A percentile compares a stretch with the other conserved stretches of the same genome.
phyloP scores from a whole-genome alignment of 371 early-diverging fungal genomes.

The Conidiobolus incongruus region DNA sequence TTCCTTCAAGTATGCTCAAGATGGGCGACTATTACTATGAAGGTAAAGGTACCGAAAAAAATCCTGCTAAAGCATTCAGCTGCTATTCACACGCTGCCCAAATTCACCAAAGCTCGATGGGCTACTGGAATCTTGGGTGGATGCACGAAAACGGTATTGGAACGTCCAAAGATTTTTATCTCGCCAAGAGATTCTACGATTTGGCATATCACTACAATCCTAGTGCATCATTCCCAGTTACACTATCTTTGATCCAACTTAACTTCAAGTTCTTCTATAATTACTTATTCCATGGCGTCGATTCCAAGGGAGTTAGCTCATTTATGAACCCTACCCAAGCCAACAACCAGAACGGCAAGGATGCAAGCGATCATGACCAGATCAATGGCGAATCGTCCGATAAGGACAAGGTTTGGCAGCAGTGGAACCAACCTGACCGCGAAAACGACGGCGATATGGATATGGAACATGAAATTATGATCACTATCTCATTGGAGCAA shows the following conservation, averaged over 20 bases:
- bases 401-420: not conserved
- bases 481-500: slow-evolving; percentile 19
- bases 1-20: slow-evolving; percentile 70
- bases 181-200: slow-evolving; percentile 87
- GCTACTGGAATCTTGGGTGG: slow-evolving; percentile 92
- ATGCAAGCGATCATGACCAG: not conserved
- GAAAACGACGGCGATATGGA: not conserved
- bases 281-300: slow-evolving; percentile 28
- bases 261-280: slow-evolving; percentile 39
- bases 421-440: not conserved
- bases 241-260: slow-evolving; percentile 49
- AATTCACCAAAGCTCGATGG: slow-evolving; percentile 44
- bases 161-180: slow-evolving; percentile 62
- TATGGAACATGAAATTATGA: slow-evolving; percentile 2
- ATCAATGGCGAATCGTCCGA: not conserved
- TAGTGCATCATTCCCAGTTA: slow-evolving; percentile 60
- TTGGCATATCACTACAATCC: slow-evolving; percentile 40
- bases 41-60: slow-evolving; percentile 47
- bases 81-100: slow-evolving; percentile 78
- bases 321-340: slow-evolving; percentile 11
- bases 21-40: slow-evolving; percentile 84
- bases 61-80: slow-evolving; percentile 33
- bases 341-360: slow-evolving; percentile 2
- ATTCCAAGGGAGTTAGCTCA: slow-evolving; percentile 11
- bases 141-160: slow-evolving; percentile 95